Evolutionary conservation across 257 asterid genomes (phyloP), one percentile per base, ranked within the genome.

Genomic region (Schizonepeta tenuifolia): DNA sequence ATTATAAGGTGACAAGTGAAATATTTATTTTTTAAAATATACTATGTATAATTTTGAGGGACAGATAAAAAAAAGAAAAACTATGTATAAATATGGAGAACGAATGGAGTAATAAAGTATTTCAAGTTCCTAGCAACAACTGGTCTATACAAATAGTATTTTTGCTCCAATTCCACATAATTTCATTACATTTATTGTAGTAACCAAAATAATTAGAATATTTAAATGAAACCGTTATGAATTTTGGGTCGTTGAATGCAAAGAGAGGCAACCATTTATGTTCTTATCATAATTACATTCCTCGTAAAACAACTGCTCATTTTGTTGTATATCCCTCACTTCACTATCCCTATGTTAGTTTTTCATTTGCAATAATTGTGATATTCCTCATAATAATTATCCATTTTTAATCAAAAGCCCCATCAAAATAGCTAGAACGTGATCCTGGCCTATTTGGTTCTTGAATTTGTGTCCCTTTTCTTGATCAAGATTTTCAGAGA

Each of bases 211-310:
- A 36, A 18, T 20, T 18, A 63, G 65, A 78, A 70, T 65, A 64
- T 60, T 62, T 69, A 24, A 55, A 26, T 69, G 17, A 75, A 57
- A 62, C 83, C 83, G 86, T 84, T 81, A 73, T 70, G 68, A 18
- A 65, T 67, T 65, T 13, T 9, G 13, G 41, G 38, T 59, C 67
- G 69, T 82, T 70, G 22, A 75, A 59, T 68, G 77, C 81, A 47
- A 78, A 38, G 50, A 80, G 21, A 26, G 36, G 38, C 63, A 38
- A 26, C 57, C 51, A 65, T 71, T 77, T 67, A n/a, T 33, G 65
- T 53, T 55, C 57, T 50, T 14, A 71, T 47, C 15, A n/a, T n/a
- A n/a, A 41, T 67, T 35, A 6, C 66, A 22, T 51, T 50, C 24
- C 18, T 55, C 46, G 15, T 47, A n/a, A 46, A 63, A 36, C 9